Base-by-base conservation (phyloP, 306 rosid genomes). In the Cyclanthera cordifolia region DNA sequence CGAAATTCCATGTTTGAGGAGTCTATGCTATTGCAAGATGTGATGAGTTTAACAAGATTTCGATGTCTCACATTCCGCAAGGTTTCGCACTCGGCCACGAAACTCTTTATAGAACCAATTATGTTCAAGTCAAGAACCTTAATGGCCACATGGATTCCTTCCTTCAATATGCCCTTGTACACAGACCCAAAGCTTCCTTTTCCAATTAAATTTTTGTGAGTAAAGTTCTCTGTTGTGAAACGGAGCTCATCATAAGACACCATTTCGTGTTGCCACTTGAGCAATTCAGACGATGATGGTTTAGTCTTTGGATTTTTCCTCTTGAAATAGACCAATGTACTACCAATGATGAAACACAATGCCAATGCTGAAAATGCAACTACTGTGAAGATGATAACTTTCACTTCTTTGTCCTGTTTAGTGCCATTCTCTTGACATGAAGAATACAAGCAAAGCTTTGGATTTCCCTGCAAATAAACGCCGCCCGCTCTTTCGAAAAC, bases 1-100 rank as follows among this genome's bases (percentile, higher is more conserved):
- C 82, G 28, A 79, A 79, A 90, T 21, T 85, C 85, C 68, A 70
- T 83, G 80, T 82, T 82, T 74, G 73, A 83, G 21, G 52, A 82
- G 82, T 90, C 89, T 58, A 83, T 21, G 69, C 89, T 87, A 3
- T 85, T 80, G 85, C 96, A 90, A 11, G 94, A 82, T n/a, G 96
- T 90, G 77, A 90, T 74, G 19, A 87, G 67, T 73, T 79, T 84
- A 20, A 90, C 86, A 54, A 90, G 81, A 76, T 90, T 90, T 14
- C 91, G 63, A 23, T 90, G 96, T 76, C 88, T 79, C 8, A 80
- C 78, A 34, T 80, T 81, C 79, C 69, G 84, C 84, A 82, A 28
- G 8, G 84, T 82, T 49, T 90, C 85, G 24, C 96, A 90, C 64
- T 87, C 96, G 1, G 91, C 89, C 19, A 82, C 69, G 67, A 90